Evolutionary conservation across 164 flowering plant species (phyloP).

Genomic region (Magnolia kwangsiensis): DNA sequence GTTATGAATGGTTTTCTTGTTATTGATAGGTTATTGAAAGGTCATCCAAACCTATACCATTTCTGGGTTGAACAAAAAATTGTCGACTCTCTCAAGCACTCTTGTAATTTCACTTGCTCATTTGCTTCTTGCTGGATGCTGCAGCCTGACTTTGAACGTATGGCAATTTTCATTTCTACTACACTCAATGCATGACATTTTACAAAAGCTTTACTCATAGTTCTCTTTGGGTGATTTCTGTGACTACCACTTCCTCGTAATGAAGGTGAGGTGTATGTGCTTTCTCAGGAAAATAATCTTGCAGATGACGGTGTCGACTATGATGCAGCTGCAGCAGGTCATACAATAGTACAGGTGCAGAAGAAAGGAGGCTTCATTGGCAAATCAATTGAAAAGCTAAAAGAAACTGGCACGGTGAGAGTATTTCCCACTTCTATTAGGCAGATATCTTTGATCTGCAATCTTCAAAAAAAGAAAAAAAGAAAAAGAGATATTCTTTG

Average conservation of each 20-base stretch:
- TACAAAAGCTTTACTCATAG: not conserved
- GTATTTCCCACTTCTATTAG: slow-evolving; percentile 7
- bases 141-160: not conserved
- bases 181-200: not conserved
- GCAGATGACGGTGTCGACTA: slow-evolving; percentile 22
- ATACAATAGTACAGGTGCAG: slow-evolving; percentile 39
- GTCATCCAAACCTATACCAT: too few relatives aligned
- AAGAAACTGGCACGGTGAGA: slow-evolving; percentile 74
- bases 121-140: not conserved
- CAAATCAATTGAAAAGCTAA: slow-evolving; percentile 76
- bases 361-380: slow-evolving; percentile 61
- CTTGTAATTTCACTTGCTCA: not conserved
- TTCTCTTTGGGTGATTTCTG: not conserved
- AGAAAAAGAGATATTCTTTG: too few relatives aligned
- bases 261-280: not conserved
- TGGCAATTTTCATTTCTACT: not conserved
- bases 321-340: slow-evolving; percentile 19
- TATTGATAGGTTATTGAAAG: too few relatives aligned
- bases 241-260: not conserved
- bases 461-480: too few relatives aligned
- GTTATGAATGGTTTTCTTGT: too few relatives aligned
- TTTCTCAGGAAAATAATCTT: slow-evolving; percentile 37
- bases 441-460: not conserved
- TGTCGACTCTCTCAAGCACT: not conserved
- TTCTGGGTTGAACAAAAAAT: not conserved